Percentiles rank a stretch among this genome's conserved stretches.
phyloP scores from a whole-genome alignment of 176 grass and related monocot genomes.

The Bromus sterilis region DNA sequence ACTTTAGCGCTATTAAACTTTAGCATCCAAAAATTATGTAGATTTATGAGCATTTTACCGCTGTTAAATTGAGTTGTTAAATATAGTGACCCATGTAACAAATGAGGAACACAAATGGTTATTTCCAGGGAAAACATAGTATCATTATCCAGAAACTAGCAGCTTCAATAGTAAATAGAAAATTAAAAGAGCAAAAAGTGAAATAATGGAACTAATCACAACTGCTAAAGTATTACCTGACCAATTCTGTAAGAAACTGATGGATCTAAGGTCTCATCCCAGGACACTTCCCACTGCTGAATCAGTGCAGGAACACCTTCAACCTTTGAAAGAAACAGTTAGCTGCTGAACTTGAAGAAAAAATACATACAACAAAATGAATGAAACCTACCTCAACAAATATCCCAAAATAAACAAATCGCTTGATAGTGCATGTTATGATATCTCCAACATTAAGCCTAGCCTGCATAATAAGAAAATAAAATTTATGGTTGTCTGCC shows the following conservation, averaged over 20 bases:
- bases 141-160: not conserved
- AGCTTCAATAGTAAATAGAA: not conserved
- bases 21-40: conserved; percentile 11
- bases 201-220: not conserved
- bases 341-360: conserved; percentile 20
- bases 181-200: not conserved
- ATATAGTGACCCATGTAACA: not conserved
- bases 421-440: conserved; percentile 62
- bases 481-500: not conserved
- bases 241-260: conserved; percentile 78
- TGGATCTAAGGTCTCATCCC: conserved; percentile 86
- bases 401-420: conserved; percentile 94
- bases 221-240: conserved; percentile 39
- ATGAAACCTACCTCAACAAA: conserved; percentile 72
- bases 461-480: conserved; percentile 54
- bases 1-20: too few species aligned
- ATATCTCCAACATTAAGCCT: conserved; percentile 84
- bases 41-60: not conserved
- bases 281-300: conserved; percentile 80
- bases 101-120: not conserved
- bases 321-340: conserved; percentile 56
- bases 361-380: not conserved
- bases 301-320: conserved; percentile 83
- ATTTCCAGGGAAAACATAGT: not conserved
- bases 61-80: not conserved